These are phyloP conservation scores for Dactylellina sp. DNA, from an alignment of 2,329 filamentous ascomycete genomes.

Conservation along the genomic window DNA sequence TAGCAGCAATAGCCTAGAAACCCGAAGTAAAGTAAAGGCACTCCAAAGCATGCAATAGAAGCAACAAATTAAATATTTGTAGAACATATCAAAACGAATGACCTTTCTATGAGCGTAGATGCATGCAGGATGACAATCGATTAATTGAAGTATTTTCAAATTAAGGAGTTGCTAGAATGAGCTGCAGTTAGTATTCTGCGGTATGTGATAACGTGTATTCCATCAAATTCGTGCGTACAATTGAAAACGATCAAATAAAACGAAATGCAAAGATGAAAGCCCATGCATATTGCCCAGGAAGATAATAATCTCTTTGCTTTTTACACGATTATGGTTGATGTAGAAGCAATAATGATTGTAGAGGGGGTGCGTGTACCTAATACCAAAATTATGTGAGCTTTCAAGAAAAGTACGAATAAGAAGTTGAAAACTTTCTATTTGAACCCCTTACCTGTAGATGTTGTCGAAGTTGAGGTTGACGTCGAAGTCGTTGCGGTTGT, in stretches of 20 bases:
- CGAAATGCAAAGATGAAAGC: not conserved
- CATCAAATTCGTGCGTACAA: not conserved
- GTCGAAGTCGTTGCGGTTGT: constrained; percentile 8
- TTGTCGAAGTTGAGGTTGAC: not conserved
- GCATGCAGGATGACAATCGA: no score
- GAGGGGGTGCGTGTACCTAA: constrained; percentile 37
- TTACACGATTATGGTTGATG: constrained; percentile 27
- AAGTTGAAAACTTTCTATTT: no score
- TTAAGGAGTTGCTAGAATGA: no score
- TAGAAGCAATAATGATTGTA: constrained; percentile 36
- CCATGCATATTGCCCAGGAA: not conserved
- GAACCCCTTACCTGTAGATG: not conserved
- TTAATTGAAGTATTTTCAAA: no score
- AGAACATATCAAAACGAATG: no score
- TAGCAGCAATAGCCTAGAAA: no score
- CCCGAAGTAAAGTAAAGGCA: no score
- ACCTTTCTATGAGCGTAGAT: no score
- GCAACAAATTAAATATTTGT: no score
- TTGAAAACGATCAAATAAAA: not conserved
- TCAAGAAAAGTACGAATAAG: not conserved
- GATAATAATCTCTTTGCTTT: constrained; percentile 21
- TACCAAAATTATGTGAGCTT: not conserved
- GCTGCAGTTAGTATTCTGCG: no score
- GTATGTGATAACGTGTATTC: not conserved
- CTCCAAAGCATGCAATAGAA: no score